Evolutionary conservation across 2,329 filamentous ascomycete species (phyloP).

Genomic region (Didymella sp.): DNA sequence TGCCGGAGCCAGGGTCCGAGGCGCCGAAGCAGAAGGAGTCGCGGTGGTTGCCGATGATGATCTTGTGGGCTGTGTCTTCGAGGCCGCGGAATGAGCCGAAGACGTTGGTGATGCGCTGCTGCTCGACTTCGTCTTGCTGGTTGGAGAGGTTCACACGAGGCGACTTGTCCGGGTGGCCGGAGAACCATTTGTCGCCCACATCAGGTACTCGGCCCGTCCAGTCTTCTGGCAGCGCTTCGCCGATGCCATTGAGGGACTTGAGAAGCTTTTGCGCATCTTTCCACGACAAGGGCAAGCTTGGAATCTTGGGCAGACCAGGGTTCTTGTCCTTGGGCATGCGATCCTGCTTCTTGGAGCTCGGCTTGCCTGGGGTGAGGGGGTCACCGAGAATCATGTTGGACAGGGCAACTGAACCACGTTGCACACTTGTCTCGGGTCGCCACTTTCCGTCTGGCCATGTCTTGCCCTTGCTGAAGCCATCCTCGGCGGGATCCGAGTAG

Average conservation of each 20-base stretch:
- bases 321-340: constrained; percentile 74
- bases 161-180: constrained; percentile 72
- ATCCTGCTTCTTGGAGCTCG: constrained; percentile 70
- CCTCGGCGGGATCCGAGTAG: constrained; percentile 87
- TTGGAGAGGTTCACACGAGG: constrained; percentile 85
- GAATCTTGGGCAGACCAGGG: constrained; percentile 78
- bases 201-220: constrained; percentile 83
- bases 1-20: constrained; percentile 82
- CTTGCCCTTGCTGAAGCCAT: constrained; percentile 77
- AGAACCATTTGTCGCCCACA: constrained; percentile 77
- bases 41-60: constrained; percentile 91
- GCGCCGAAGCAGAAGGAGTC: constrained; percentile 93
- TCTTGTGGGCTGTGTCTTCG: constrained; percentile 81
- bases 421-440: constrained; percentile 82
- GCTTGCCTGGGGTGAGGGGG: constrained; percentile 87
- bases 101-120: constrained; percentile 91
- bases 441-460: constrained; percentile 78
- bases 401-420: constrained; percentile 80
- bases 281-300: constrained; percentile 89
- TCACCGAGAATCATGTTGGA: constrained; percentile 87
- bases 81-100: constrained; percentile 83
- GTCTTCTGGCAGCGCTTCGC: constrained; percentile 68
- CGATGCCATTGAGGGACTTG: constrained; percentile 76
- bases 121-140: constrained; percentile 80
- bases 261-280: constrained; percentile 83